Conservation (phyloP, 2,329 filamentous ascomycete species). For the Colletotrichum musicola region DNA sequence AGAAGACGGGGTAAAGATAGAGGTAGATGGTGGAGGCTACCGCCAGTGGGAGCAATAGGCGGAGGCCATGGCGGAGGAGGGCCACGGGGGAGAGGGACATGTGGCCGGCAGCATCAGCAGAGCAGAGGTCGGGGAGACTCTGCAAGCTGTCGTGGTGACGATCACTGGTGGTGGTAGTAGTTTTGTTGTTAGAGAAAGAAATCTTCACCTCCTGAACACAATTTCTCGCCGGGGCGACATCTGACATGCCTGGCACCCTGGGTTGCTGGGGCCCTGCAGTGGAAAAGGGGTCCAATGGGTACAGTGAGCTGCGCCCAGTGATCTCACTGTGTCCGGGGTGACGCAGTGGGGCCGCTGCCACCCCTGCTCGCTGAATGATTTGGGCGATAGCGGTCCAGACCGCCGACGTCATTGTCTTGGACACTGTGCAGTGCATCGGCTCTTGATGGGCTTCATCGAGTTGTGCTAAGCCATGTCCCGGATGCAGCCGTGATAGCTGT, state of each 20-base stretch:
- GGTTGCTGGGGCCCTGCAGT: background rate
- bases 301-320: conserved; percentile 5
- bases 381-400: conserved; percentile 28
- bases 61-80: conserved; percentile 68
- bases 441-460: background rate
- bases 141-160: conserved; percentile 30
- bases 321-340: conserved; percentile 21
- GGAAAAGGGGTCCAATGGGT: conserved; percentile 36
- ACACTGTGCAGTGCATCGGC: background rate
- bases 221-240: conserved; percentile 7
- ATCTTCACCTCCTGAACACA: background rate
- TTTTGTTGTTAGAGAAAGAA: conserved; percentile 9
- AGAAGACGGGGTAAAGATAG: conserved; percentile 88
- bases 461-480: background rate
- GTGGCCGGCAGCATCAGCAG: conserved; percentile 48
- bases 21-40: conserved; percentile 80
- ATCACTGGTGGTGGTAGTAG: background rate
- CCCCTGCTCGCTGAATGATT: background rate
- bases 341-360: background rate
- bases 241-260: background rate
- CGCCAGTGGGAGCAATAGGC: conserved; percentile 73
- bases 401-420: conserved; percentile 33
- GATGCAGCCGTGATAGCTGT: background rate
- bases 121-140: conserved; percentile 28
- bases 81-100: conserved; percentile 66